Conservation (phyloP, 176 grass and related monocot species). For the sorghum (Sorghum bicolor) region Sorghum_bicolor_NCBIv3 NC_012876.2:62182001-62182500, state of each 20-base stretch:
- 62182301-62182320: constrained; percentile 86
- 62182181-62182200: constrained; percentile 84
- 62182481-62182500: not conserved
- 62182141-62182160: constrained; percentile 96
- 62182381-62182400: not conserved
- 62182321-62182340: constrained; percentile 91
- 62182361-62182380: not conserved
- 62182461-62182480: not conserved
- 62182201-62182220: constrained; percentile 68
- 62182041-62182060: not conserved
- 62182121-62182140: constrained; percentile 36
- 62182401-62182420: not conserved
- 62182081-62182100: constrained; percentile 6
- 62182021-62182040: constrained; percentile 15
- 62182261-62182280: constrained; percentile 20
- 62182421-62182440: not conserved
- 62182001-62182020: not conserved
- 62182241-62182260: constrained; percentile 21
- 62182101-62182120: not conserved
- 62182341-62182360: constrained; percentile 36
- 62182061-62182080: constrained; percentile 12
- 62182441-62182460: constrained; percentile 12
- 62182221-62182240: not conserved
- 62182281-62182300: constrained; percentile 61
- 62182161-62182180: constrained; percentile 90